A percentile compares a stretch with the other conserved stretches of the same genome.
Conservation (phyloP, 139 green algal genomes). For the Closterium sp. region DNA sequence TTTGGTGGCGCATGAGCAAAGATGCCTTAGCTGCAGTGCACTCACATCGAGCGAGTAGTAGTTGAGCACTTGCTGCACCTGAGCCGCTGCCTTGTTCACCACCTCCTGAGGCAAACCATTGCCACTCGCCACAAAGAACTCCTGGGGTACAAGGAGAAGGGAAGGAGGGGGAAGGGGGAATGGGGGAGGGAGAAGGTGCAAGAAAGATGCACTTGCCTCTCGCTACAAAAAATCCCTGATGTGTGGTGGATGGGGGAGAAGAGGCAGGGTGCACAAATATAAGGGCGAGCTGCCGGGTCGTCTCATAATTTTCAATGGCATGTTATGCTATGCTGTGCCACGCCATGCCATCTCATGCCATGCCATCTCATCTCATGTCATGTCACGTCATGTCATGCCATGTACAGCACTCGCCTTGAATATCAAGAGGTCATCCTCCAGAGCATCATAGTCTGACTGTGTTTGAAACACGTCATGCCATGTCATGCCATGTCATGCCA, state of each 20-base stretch:
- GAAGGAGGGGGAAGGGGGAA: background rate
- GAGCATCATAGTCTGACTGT: conserved; percentile 33
- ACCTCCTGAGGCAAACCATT: conserved; percentile 27
- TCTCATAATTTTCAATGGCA: too few relatives aligned
- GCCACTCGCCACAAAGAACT: conserved; percentile 49
- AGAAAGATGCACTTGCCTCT: background rate
- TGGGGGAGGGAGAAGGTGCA: too few relatives aligned
- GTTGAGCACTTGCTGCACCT: conserved; percentile 30
- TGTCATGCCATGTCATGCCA: background rate
- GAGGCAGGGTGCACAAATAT: too few relatives aligned
- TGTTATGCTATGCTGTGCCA: background rate
- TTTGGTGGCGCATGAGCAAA: background rate
- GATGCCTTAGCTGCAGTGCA: background rate
- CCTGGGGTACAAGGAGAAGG: conserved; percentile 14
- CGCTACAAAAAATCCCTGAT: too few relatives aligned
- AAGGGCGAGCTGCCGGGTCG: too few relatives aligned
- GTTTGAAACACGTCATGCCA: too few relatives aligned
- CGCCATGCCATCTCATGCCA: background rate
- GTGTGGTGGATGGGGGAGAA: too few relatives aligned
- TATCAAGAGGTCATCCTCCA: conserved; percentile 38
- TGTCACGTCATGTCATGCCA: background rate
- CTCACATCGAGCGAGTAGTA: conserved; percentile 48
- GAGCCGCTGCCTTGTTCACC: conserved; percentile 33
- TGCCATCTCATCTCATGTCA: conserved; percentile 14
- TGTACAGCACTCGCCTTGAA: conserved; percentile 39